These are phyloP conservation scores for Trichoderma afroharzianum DNA, from an alignment of 2,329 filamentous ascomycete genomes.

Conservation along the genomic window DNA sequence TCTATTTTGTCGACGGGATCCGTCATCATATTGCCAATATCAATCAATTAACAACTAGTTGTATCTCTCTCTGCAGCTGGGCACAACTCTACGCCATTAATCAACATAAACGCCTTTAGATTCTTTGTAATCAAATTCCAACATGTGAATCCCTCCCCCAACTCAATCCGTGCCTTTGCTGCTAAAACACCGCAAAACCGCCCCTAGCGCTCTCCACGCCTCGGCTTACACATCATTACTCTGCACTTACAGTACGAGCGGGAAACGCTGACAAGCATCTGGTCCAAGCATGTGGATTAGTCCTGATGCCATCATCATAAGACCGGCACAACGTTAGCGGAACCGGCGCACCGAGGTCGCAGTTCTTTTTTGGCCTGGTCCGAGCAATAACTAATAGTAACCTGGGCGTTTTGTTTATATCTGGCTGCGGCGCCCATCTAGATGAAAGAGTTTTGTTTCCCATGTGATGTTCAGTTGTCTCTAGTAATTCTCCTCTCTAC, in stretches of 20 bases:
- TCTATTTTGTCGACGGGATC: background rate
- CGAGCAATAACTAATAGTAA: background rate
- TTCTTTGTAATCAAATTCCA: background rate
- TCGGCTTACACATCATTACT: constrained; percentile 15
- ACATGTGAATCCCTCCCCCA: background rate
- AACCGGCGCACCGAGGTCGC: constrained; percentile 5
- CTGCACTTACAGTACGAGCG: background rate
- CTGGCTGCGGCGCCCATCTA: background rate
- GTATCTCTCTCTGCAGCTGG: background rate
- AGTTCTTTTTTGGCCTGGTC: background rate
- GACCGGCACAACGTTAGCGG: background rate
- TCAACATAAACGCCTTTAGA: background rate
- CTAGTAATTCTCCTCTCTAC: background rate
- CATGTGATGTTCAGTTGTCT: background rate
- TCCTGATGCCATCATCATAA: constrained; percentile 5
- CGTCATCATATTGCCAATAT: background rate
- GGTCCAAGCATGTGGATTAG: background rate
- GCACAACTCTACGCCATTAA: background rate
- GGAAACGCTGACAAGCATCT: background rate
- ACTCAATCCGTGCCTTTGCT: background rate
- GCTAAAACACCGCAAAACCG: background rate
- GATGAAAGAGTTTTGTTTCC: background rate
- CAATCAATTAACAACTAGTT: background rate
- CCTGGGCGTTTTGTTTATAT: background rate
- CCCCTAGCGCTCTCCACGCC: background rate